Base-by-base conservation (phyloP, 345 rosid species). In the Brassica napus region DNA sequence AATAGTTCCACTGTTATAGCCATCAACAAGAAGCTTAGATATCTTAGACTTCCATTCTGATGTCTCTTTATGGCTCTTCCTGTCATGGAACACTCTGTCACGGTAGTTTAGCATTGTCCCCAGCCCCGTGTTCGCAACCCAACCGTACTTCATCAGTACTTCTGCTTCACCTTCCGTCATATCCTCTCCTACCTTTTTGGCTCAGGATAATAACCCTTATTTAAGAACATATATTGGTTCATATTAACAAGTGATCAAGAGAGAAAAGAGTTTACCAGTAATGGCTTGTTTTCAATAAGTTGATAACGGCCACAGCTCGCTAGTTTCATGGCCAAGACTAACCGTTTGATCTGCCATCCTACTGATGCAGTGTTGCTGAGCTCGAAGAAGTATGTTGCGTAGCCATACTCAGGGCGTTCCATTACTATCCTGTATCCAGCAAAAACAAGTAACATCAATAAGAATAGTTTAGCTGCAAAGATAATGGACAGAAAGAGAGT, bases 361-460 rank as follows among this genome's bases (percentile, higher is more conserved):
- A 87, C 65, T 39, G 99, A 79, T 62, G 87, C 82, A 16, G 90
- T 83, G 78, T 84, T 87, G 32, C 91, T 85, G 71, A 95, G 89
- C 88, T 95, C 97, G 72, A 95, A 95, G 88, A 95, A 95, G 86
- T 95, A 93, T 32, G 98, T 95, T 11, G 99, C 99, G 52, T 82
- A 95, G 69, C 99, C 98, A 86, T 95, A 95, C 80, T 95, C 97
- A 23, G 99, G 99, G 11, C 97, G 94, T 85, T 95, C 97, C 87
- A 95, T 85, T 59, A 93, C 99, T 78, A 93, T 86, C 81, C 97
- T 93, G 91, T 83, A 83, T 68, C 76, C 16, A 82, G 9, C 26
- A 60, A 68, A 32, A 8, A 68, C 24, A 37, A 65, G 44, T 47
- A 10, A 42, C 49, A 8, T 49, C 57, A 5, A 49, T 14, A 49